These are phyloP conservation scores for Globisporangium nagaii DNA, from an alignment of 352 stramenopile genomes.

Conservation along the genomic window DNA sequence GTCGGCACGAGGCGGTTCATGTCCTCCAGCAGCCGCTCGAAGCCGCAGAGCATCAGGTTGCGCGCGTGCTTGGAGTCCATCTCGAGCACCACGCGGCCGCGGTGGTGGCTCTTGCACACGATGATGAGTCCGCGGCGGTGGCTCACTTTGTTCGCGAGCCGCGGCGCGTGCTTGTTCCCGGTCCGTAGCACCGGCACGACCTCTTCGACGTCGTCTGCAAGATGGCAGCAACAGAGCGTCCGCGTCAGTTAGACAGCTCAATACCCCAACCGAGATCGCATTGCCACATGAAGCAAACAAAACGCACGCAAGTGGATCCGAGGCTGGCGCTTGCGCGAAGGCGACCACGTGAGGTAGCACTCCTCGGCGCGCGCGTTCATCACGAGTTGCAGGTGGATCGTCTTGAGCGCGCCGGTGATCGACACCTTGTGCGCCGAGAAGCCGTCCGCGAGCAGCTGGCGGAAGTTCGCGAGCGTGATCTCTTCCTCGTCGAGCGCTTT, in stretches of 20 bases:
- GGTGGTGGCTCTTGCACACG: conserved; percentile 58
- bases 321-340: conserved; percentile 61
- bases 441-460: conserved; percentile 35
- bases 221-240: not conserved
- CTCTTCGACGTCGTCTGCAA: conserved; percentile 53
- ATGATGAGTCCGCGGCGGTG: conserved; percentile 57
- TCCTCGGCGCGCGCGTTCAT: conserved; percentile 33
- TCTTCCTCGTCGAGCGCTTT: conserved; percentile 26
- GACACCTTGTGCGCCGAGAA: conserved; percentile 69
- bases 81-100: conserved; percentile 56
- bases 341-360: conserved; percentile 70
- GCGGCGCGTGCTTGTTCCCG: conserved; percentile 38
- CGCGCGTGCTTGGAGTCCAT: conserved; percentile 49
- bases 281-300: not conserved
- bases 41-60: conserved; percentile 54
- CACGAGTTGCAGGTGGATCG: conserved; percentile 49
- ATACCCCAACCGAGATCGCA: not conserved
- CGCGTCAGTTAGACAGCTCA: not conserved
- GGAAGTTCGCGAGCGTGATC: conserved; percentile 44
- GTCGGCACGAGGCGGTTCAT: conserved; percentile 31
- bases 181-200: conserved; percentile 48
- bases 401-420: conserved; percentile 64
- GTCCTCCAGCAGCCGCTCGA: conserved; percentile 44
- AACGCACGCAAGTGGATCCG: conserved; percentile 54
- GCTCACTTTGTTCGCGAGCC: conserved; percentile 61